Base-by-base conservation (phyloP, 169 alveolate genomes). In the Cyclospora cayetanensis region DNA sequence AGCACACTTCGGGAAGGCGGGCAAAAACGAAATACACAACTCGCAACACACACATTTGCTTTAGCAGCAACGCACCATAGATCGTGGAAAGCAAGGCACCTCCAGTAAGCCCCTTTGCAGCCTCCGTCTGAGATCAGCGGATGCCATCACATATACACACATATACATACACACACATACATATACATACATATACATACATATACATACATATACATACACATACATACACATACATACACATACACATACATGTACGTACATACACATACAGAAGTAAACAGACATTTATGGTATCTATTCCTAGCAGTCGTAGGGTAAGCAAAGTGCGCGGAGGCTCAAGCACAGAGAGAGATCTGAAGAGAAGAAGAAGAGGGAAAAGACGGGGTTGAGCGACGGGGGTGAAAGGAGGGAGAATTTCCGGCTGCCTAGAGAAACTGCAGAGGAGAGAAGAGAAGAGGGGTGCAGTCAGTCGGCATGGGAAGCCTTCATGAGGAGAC, bases 1-100 rank as follows among this genome's bases (percentile, higher is more conserved):
- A 66, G 39, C 80, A n/a, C n/a, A n/a, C n/a, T n/a, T n/a, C n/a
- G n/a, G n/a, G n/a, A n/a, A n/a, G n/a, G n/a, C n/a, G n/a, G n/a
- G n/a, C n/a, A 53, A 22, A 53, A 22, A 53, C n/a, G n/a, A 53
- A 53, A 22, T 53, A 22, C 66, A 53, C 22, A 53, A 53, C 22
- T 53, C 22, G n/a, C 22, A 53, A 53, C n/a, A 53, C n/a, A 53
- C 22, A 53, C n/a, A 20, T 53, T 22, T 53, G 20, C 66, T 22
- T 53, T 53, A 46, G 65, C 70, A 41, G 39, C 39, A 12, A 25
- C 88, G 27, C 42, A 89, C 93, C 93, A 43, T 70, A 72, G 20
- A 89, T 89, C 15, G 93, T 60, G 37, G 93, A 89, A 20, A 89
- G 89, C 20, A 89, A 77, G 11, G 93, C 68, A 20, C 86, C 93